phyloP scores from a whole-genome alignment of 345 rosid genomes.

The Punica granatum region DNA sequence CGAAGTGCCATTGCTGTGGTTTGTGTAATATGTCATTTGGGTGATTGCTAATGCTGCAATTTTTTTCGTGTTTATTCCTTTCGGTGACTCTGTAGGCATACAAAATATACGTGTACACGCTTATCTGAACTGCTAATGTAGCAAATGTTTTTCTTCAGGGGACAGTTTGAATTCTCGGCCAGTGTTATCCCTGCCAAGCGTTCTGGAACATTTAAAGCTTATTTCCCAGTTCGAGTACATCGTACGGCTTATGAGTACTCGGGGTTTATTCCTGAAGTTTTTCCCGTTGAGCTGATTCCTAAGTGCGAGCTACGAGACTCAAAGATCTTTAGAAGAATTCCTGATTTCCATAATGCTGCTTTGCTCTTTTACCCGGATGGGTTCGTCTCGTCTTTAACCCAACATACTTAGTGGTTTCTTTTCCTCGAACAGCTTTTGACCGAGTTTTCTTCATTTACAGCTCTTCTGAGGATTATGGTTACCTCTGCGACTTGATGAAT shows the following conservation, averaged over 20 bases:
- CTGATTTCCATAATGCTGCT: conserved; percentile 36
- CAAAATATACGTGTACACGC: neutral
- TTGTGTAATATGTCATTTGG: too few species aligned
- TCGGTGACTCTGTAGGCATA: too few species aligned
- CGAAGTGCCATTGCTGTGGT: too few species aligned
- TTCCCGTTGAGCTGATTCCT: conserved; percentile 44
- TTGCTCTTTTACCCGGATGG: conserved; percentile 53
- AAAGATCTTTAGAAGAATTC: conserved; percentile 20
- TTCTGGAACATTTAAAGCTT: conserved; percentile 44
- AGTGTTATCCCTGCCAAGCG: conserved; percentile 15
- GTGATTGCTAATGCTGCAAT: neutral
- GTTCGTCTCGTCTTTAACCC: conserved; percentile 22
- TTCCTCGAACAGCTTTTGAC: conserved; percentile 1
- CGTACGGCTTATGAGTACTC: conserved; percentile 35
- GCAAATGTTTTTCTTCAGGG: conserved; percentile 1
- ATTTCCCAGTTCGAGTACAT: conserved; percentile 31
- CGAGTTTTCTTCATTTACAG: conserved; percentile 16
- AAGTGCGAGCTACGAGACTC: conserved; percentile 10
- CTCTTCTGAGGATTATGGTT: conserved; percentile 17
- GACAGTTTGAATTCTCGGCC: neutral
- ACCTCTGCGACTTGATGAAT: conserved; percentile 30
- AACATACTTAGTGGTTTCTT: neutral
- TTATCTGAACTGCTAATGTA: neutral
- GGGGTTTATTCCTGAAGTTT: conserved; percentile 32
- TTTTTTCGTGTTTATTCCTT: neutral